Evolutionary conservation across 140 eudicot species (phyloP), one percentile per base, ranked within the genome.

Genomic region (Flaveria floridana): DNA sequence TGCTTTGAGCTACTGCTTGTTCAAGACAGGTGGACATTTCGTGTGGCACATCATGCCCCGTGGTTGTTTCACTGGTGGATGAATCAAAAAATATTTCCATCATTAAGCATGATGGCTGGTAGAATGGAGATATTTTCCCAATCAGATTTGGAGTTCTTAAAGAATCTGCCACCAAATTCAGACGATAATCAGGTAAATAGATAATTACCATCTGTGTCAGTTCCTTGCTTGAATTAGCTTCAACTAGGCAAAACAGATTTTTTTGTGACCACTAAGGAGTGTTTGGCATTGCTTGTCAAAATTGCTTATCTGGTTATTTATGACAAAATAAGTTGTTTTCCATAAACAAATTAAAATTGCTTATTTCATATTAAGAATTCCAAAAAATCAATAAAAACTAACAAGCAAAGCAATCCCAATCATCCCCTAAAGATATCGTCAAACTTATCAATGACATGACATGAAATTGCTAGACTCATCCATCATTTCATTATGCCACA

Each of bases 41-140:
- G 84, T 18, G 81, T 91, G 8, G 95, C 97, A 56, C 88, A 41
- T 75, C 79, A 90, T 25, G 85, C 90, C 67, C 97, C 97, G 8
- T 81, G 90, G 97, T 75, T 91, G 73, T 77, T 88, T 37, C 44
- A 91, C 16, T 88, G 92, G 90, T 91, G 95, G 95, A 88, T 91
- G 92, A 86, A 85, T 79, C 97, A 86, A 65, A 86, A 88, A 56
- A 52, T 80, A 76, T 79, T 86, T 83, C 88, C 89, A 23, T 79
- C 87, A 10, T 65, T 87, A 61, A 87, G 96, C 57, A 51, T 87
- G 16, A 8, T 77, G 82, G 80, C 79, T 2, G 95, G 92, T 26
- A 84, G 75, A 23, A 65, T 74, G 73, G 81, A 87, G 16, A 41
- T 83, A 56, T 78, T 88, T 51, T 72, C 86, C 74, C 46, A n/a